phyloP scores from a whole-genome alignment of 345 rosid genomes.

The Citrus australasica region DNA sequence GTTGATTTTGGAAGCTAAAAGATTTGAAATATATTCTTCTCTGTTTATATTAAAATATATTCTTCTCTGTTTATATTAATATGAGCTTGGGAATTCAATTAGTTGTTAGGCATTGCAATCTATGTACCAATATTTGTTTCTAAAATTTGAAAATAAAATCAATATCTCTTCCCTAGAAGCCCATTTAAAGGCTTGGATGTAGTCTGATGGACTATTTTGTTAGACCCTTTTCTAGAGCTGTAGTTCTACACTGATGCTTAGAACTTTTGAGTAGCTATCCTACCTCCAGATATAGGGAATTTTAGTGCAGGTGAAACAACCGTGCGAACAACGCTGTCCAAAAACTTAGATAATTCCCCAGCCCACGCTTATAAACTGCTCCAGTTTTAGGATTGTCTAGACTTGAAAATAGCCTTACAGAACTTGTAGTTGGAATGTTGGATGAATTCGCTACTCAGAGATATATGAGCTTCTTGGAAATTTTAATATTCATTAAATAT shows the following conservation, averaged over 20 bases:
- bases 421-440: not conserved
- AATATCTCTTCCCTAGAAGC: not conserved
- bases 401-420: not conserved
- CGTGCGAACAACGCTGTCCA: not conserved
- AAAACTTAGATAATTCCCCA: not conserved
- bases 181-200: not conserved
- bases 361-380: not conserved
- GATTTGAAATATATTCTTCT: not conserved
- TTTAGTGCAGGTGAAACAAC: not conserved
- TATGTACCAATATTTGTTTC: not conserved
- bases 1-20: not conserved
- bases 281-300: not conserved
- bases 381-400: not conserved
- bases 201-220: not conserved
- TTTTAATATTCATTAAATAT: not conserved
- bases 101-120: not conserved
- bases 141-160: not conserved
- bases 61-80: not conserved
- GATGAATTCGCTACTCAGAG: not conserved
- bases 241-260: not conserved
- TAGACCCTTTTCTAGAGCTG: not conserved
- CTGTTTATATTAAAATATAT: no score
- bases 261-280: not conserved
- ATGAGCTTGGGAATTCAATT: not conserved
- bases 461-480: not conserved